phyloP scores from a whole-genome alignment of 2,329 filamentous ascomycete species.

The Blastomyces silverae region DNA sequence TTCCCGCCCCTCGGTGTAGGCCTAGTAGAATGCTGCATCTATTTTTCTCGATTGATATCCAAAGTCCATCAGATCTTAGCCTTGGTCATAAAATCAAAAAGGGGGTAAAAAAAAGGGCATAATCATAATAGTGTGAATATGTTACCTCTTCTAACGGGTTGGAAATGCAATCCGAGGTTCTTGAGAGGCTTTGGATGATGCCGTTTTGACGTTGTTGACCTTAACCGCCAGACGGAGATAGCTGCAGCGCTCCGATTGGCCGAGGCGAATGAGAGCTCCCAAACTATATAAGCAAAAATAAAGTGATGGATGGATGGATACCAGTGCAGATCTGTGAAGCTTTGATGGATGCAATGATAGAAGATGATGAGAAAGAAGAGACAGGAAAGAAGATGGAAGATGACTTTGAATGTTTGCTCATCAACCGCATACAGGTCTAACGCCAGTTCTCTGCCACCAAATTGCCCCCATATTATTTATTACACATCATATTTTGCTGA shows the following conservation, averaged over 20 bases:
- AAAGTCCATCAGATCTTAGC: constrained; percentile 10
- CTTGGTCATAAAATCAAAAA: background rate
- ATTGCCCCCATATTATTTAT: background rate
- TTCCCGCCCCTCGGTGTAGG: constrained; percentile 40
- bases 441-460: background rate
- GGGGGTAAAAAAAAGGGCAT: constrained; percentile 6
- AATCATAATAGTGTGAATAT: background rate
- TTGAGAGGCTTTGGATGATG: constrained; percentile 7
- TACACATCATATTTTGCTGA: background rate
- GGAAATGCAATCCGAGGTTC: background rate
- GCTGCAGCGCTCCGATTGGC: constrained; percentile 10
- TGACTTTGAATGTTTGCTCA: background rate
- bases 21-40: constrained; percentile 37
- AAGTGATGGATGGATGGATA: background rate
- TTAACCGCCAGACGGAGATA: constrained; percentile 10
- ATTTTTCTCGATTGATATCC: constrained; percentile 30
- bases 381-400: background rate
- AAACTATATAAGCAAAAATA: background rate
- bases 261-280: background rate
- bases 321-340: background rate
- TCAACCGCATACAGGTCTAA: background rate
- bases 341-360: background rate
- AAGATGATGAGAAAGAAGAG: background rate
- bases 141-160: constrained; percentile 1
- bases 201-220: constrained; percentile 9